Conservation (phyloP, 2,329 filamentous ascomycete genomes). For the Colletotrichum lindemuthianum region DNA sequence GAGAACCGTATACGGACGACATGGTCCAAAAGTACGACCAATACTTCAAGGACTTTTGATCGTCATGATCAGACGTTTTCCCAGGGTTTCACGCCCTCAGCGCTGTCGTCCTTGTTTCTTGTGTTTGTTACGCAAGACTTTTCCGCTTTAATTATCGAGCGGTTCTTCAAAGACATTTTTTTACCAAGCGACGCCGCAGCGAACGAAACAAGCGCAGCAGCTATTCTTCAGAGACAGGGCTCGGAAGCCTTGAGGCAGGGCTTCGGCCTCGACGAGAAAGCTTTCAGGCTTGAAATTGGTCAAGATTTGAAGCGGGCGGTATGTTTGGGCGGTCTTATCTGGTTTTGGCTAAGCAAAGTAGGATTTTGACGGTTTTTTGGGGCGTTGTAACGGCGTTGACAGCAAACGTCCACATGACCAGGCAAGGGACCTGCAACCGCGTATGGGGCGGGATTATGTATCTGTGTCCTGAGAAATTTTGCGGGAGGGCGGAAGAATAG, state of each 20-base stretch:
- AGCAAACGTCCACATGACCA: neutral
- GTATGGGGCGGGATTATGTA: too few species aligned
- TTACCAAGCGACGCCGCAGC: too few species aligned
- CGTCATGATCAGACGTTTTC: neutral
- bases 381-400: neutral
- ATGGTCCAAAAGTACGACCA: conserved; percentile 75
- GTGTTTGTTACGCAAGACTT: conserved; percentile 4
- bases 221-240: too few species aligned
- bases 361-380: neutral
- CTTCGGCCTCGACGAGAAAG: too few species aligned
- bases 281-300: too few species aligned
- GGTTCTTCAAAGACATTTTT: too few species aligned
- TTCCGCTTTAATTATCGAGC: neutral
- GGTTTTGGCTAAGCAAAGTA: neutral
- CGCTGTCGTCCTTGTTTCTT: neutral
- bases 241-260: too few species aligned
- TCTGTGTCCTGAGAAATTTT: too few species aligned
- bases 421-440: neutral
- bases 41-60: conserved; percentile 76
- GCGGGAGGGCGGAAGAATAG: too few species aligned
- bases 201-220: neutral
- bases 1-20: conserved; percentile 75
- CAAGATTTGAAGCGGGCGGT: too few species aligned
- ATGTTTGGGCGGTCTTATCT: too few species aligned
- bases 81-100: conserved; percentile 16